Conservation (phyloP, 2,329 filamentous ascomycete genomes). For the Fusarium equiseti region DNA sequence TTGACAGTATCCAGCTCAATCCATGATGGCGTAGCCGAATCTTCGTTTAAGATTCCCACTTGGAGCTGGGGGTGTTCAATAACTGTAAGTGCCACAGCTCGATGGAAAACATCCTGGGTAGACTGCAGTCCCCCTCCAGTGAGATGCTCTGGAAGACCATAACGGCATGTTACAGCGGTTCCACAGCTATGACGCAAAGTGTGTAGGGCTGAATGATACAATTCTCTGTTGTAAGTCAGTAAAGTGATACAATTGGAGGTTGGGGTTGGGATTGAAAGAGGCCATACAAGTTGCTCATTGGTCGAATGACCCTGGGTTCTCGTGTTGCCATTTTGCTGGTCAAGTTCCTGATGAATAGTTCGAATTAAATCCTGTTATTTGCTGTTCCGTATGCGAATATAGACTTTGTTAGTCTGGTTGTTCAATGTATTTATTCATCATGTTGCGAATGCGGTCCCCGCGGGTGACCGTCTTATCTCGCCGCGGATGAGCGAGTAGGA, state of each 20-base stretch:
- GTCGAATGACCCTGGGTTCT: constrained; percentile 27
- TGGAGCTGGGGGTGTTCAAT: constrained; percentile 37
- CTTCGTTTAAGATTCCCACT: constrained; percentile 38
- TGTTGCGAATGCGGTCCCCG: constrained; percentile 21
- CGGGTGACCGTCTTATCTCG: constrained; percentile 14
- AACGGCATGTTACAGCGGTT: constrained; percentile 29
- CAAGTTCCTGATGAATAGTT: not conserved
- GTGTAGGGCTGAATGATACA: constrained; percentile 36
- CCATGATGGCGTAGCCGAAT: constrained; percentile 38
- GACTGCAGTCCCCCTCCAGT: not conserved
- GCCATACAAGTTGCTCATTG: constrained; percentile 40
- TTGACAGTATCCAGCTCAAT: constrained; percentile 27
- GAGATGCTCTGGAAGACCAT: constrained; percentile 27
- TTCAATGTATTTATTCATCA: constrained; percentile 17
- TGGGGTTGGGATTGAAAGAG: not conserved
- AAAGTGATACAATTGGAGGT: not conserved
- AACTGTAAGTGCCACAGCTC: constrained; percentile 37
- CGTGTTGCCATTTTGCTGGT: constrained; percentile 15
- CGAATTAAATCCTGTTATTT: not conserved
- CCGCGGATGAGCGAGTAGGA: constrained; percentile 28
- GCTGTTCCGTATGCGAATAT: not conserved
- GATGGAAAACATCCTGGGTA: constrained; percentile 16
- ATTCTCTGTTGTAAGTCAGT: constrained; percentile 22
- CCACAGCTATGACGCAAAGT: constrained; percentile 38
- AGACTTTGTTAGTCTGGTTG: not conserved